phyloP scores from a whole-genome alignment of 139 green algal species.

The Nannochloris sp. region DNA sequence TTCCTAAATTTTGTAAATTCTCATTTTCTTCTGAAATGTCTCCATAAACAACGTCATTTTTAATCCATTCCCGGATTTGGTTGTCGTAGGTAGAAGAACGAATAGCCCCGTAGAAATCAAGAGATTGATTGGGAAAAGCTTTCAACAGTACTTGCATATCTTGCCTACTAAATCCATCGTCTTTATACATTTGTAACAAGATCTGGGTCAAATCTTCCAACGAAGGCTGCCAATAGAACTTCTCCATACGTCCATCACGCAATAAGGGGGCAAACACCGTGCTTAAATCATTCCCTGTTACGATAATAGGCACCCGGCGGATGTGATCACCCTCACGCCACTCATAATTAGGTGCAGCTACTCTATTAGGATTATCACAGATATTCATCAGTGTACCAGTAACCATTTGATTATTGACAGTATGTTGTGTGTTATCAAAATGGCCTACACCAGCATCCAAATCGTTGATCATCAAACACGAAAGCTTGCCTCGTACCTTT shows the following conservation, averaged over 20 bases:
- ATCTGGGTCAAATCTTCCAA: conserved; percentile 74
- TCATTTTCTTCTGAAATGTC: conserved; percentile 34
- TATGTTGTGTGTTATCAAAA: conserved; percentile 56
- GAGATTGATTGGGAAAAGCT: conserved; percentile 59
- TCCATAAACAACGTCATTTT: conserved; percentile 33
- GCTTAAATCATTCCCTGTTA: conserved; percentile 82
- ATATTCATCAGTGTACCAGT: conserved; percentile 87
- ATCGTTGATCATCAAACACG: conserved; percentile 87
- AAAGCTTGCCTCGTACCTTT: conserved; percentile 66
- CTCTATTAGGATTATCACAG: conserved; percentile 71
- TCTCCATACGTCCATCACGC: conserved; percentile 70
- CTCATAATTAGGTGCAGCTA: conserved; percentile 37
- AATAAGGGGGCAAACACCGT: conserved; percentile 90
- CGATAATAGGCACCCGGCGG: conserved; percentile 65
- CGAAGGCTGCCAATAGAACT: conserved; percentile 71
- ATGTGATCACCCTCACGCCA: conserved; percentile 56
- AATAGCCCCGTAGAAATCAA: conserved; percentile 86
- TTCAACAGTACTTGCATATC: conserved; percentile 76
- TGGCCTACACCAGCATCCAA: conserved; percentile 78
- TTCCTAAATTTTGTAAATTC: conserved; percentile 32
- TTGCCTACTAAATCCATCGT: conserved; percentile 57
- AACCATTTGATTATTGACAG: conserved; percentile 92
- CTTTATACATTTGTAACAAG: conserved; percentile 58
- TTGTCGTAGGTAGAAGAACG: conserved; percentile 67
- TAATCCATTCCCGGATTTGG: conserved; percentile 72